A percentile compares a stretch with the other conserved stretches of the same genome.
Evolutionary conservation across 148 eudicot species (phyloP).

Genomic region (Camellia sinensis): DNA sequence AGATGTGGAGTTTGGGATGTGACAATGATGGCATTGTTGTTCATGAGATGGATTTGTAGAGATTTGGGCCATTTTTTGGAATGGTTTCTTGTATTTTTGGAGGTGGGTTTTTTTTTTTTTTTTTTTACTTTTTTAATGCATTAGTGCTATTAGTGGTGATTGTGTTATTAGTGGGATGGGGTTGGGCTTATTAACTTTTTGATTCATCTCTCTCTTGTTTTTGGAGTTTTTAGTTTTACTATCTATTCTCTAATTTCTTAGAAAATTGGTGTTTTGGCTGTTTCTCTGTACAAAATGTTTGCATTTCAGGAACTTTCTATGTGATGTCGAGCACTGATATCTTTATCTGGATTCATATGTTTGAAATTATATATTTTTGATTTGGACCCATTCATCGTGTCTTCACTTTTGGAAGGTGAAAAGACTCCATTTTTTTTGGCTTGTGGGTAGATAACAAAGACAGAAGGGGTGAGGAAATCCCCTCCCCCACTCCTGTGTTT

Average conservation of each 20-base stretch:
- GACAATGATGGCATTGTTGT: slow-evolving; percentile 19
- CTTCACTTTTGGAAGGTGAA: no score
- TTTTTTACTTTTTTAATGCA: no score
- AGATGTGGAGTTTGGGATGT: slow-evolving; percentile 47
- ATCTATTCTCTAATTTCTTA: neutral
- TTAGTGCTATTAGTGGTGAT: no score
- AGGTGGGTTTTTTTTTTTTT: neutral
- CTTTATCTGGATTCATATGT: neutral
- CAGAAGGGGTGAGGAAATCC: slow-evolving; percentile 8
- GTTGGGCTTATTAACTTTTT: slow-evolving; percentile 2
- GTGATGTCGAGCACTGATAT: neutral
- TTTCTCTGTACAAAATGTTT: slow-evolving; percentile 21
- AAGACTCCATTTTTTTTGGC: slow-evolving; percentile 3
- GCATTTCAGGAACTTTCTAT: slow-evolving; percentile 6
- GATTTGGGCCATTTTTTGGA: slow-evolving; percentile 5
- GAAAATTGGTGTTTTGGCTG: slow-evolving; percentile 16
- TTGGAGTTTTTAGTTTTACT: neutral
- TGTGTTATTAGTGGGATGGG: neutral
- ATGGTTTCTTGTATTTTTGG: neutral
- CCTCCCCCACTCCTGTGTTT: slow-evolving; percentile 1
- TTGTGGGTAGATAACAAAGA: neutral
- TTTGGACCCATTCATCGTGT: no score
- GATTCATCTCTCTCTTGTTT: slow-evolving; percentile 4
- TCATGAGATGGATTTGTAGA: slow-evolving; percentile 15
- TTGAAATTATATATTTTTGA: no score